Conservation (phyloP, 768 basidiomycete genomes). For the Termitomyces sp. region DNA sequence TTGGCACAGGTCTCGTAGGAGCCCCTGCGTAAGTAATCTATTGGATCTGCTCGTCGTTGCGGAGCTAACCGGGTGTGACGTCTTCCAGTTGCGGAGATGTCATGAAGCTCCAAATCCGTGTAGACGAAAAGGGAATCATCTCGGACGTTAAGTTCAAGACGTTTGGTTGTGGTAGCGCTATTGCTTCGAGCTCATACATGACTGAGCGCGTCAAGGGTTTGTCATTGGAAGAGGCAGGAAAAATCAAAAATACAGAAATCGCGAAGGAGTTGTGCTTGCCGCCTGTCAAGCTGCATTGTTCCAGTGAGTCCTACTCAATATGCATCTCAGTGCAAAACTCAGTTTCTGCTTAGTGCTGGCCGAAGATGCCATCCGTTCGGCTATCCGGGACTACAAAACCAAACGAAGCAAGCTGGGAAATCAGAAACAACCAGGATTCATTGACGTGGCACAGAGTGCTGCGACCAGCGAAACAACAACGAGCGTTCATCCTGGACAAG, state of each 20-base stretch:
- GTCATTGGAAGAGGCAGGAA: conserved; percentile 87
- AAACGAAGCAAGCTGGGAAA: conserved; percentile 60
- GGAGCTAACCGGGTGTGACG: conserved; percentile 21
- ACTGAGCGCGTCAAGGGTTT: conserved; percentile 97
- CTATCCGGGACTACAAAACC: conserved; percentile 90
- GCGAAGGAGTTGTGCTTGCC: conserved; percentile 95
- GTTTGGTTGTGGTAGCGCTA: conserved; percentile 97
- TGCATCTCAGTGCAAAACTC: conserved; percentile 3
- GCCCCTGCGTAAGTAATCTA: conserved; percentile 78
- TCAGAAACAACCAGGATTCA: conserved; percentile 55
- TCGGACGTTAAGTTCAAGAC: conserved; percentile 99
- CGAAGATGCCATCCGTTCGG: conserved; percentile 97
- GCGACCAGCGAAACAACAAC: conserved; percentile 49
- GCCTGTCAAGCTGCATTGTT: conserved; percentile 94
- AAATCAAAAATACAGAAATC: conserved; percentile 99
- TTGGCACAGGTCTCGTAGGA: conserved; percentile 97
- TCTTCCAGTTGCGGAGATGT: conserved; percentile 84
- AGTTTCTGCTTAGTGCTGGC: conserved; percentile 65
- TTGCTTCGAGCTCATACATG: conserved; percentile 97
- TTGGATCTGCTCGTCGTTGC: conserved; percentile 13
- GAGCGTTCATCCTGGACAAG: conserved; percentile 40
- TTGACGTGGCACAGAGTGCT: conserved; percentile 61
- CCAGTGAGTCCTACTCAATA: conserved; percentile 49
- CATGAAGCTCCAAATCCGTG: conserved; percentile 99
- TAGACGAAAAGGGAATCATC: conserved; percentile 91